These are phyloP conservation scores for Citrus cavaleriei DNA, from an alignment of 345 rosid species.

Conservation along the genomic window DNA sequence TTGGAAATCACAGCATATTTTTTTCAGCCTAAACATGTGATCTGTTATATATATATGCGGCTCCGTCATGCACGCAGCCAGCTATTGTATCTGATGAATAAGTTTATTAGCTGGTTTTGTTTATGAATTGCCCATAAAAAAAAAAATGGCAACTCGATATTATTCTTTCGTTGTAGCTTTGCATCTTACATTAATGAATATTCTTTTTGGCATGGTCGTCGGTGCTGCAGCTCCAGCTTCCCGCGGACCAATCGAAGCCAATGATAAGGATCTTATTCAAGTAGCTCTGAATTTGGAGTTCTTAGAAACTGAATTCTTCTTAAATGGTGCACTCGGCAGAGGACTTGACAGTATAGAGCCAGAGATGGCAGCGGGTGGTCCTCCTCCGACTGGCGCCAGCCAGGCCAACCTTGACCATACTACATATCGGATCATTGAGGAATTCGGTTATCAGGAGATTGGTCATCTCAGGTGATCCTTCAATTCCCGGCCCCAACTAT, in stretches of 20 bases:
- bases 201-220: not conserved
- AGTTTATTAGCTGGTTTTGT: no score
- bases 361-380: constrained; percentile 48
- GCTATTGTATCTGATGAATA: not conserved
- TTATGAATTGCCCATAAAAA: not conserved
- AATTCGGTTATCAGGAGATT: constrained; percentile 66
- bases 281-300: constrained; percentile 67
- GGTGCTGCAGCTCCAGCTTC: not conserved
- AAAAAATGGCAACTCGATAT: constrained; percentile 11
- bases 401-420: constrained; percentile 54
- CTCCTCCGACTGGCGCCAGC: constrained; percentile 47
- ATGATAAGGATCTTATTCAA: constrained; percentile 41
- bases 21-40: not conserved
- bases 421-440: constrained; percentile 40
- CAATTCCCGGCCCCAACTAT: no score
- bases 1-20: not conserved
- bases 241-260: constrained; percentile 29
- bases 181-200: not conserved
- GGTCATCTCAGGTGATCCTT: constrained; percentile 59
- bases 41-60: not conserved
- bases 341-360: constrained; percentile 54
- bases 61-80: not conserved
- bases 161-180: not conserved
- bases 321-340: constrained; percentile 40
- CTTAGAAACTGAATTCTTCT: constrained; percentile 60